phyloP scores from a whole-genome alignment of 2,329 filamentous ascomycete species.

The Aureobasidium melanogenum region DNA sequence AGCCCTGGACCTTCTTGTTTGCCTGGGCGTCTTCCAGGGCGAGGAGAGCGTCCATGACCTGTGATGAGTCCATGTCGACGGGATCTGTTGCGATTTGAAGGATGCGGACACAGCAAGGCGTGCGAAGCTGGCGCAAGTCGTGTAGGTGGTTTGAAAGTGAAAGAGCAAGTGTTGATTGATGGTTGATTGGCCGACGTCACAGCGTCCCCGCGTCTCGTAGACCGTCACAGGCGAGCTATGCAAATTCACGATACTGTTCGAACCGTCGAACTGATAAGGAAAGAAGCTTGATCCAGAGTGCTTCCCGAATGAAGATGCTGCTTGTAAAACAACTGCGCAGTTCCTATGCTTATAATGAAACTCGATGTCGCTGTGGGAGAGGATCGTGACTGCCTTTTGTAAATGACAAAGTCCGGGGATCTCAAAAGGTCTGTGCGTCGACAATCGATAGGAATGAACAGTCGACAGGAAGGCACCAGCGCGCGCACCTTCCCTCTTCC shows the following conservation, averaged over 20 bases:
- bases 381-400: too few species aligned
- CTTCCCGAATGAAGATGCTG: too few species aligned
- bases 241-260: too few species aligned
- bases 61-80: conserved; percentile 14
- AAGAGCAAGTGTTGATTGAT: not conserved
- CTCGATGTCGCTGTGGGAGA: too few species aligned
- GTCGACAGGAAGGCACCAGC: not conserved
- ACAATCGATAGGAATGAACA: not conserved
- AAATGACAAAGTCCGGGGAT: not conserved
- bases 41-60: conserved; percentile 40
- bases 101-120: not conserved
- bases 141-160: not conserved
- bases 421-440: not conserved
- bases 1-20: conserved; percentile 45
- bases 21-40: conserved; percentile 40
- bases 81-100: too few species aligned
- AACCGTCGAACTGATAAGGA: too few species aligned
- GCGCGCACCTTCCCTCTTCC: not conserved
- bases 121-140: not conserved
- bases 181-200: conserved; percentile 8
- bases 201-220: too few species aligned
- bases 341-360: too few species aligned
- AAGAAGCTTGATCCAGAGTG: too few species aligned
- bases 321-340: too few species aligned
- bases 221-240: too few species aligned